Base-by-base conservation (phyloP, 768 basidiomycete genomes). In the Podaxis sp. region DNA sequence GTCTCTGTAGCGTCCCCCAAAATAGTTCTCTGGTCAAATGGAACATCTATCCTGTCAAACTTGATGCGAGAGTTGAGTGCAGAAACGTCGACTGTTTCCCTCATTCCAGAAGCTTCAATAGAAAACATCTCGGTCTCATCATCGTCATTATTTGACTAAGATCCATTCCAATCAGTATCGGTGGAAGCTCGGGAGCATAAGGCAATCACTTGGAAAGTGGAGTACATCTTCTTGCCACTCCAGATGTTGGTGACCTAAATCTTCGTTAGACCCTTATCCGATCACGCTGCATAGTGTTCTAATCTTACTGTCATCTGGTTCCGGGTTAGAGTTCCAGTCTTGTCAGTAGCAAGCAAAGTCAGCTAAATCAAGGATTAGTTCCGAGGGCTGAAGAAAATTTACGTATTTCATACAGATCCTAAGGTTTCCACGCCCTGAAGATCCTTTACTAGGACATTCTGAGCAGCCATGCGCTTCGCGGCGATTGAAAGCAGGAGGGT, bases 1-100 rank as follows among this genome's bases (percentile, higher is more conserved):
- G 86, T 87, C 72, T 89, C 87, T 3, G 87, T 89, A n/a, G 87
- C 87, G 68, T 89, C 87, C 2, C 87, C 87, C 18, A 89, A 77
- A 57, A 89, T 87, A 40, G 73, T 71, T 51, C 87, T 78, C 69
- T 87, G 72, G 18, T 82, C 80, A 59, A 89, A 87, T 1, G 85
- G 82, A 5, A 88, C 69, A 66, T 88, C 85, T 1, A 73, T 78
- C 66, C 77, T 82, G 73, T 87, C 85, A 65, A 89, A 89, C 70
- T 88, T 88, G 73, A 89, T 79, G 18, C 84, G 79, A 18, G 86
- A 88, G 69, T 89, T 89, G 57, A 89, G 77, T 0, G 82, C 82
- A 13, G 83, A 80, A 51, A 87, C 83, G 64, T 87, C 83, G 50
- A 86, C 79, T 64, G 87, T 82, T 66, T 89, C 86, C 36, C 68